Percentiles rank a stretch among this genome's conserved stretches.
phyloP scores from a whole-genome alignment of 257 asterid species.

The Solanum neorickii region DNA sequence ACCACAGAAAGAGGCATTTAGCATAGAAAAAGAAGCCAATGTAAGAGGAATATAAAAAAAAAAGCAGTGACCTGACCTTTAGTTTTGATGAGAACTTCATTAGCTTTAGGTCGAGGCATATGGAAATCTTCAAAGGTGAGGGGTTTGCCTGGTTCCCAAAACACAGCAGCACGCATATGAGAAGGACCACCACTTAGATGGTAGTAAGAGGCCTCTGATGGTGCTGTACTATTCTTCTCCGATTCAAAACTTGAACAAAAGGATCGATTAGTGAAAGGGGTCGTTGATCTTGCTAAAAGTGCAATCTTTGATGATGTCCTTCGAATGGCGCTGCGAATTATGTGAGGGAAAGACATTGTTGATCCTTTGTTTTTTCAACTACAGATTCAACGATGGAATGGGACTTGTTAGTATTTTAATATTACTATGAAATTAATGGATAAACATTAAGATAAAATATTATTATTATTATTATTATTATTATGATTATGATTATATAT shows the following conservation, averaged over 20 bases:
- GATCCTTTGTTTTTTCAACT: not conserved
- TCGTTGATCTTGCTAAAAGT: not conserved
- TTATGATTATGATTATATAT: no score
- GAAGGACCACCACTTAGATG: slow-evolving; percentile 62
- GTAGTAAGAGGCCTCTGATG: slow-evolving; percentile 35
- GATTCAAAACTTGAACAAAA: not conserved
- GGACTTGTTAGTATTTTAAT: not conserved
- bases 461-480: no score
- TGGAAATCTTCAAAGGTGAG: slow-evolving; percentile 72
- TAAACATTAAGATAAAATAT: not conserved
- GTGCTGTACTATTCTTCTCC: not conserved
- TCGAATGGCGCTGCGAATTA: not conserved
- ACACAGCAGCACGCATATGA: slow-evolving; percentile 81
- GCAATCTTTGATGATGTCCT: not conserved
- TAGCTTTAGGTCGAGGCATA: slow-evolving; percentile 91
- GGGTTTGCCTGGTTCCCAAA: slow-evolving; percentile 79
- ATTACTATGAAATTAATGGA: not conserved
- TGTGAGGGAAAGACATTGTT: not conserved
- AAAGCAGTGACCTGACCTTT: slow-evolving; percentile 37
- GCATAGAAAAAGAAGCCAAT: not conserved
- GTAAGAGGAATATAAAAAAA: not conserved
- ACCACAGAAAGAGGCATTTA: not conserved
- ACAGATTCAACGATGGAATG: not conserved
- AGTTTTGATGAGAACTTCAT: slow-evolving; percentile 82
- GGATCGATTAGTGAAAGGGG: not conserved